Evolutionary conservation across 1,139 yeast genomes (phyloP), one percentile per base, ranked within the genome.

Genomic region (Spathaspora sp.): DNA sequence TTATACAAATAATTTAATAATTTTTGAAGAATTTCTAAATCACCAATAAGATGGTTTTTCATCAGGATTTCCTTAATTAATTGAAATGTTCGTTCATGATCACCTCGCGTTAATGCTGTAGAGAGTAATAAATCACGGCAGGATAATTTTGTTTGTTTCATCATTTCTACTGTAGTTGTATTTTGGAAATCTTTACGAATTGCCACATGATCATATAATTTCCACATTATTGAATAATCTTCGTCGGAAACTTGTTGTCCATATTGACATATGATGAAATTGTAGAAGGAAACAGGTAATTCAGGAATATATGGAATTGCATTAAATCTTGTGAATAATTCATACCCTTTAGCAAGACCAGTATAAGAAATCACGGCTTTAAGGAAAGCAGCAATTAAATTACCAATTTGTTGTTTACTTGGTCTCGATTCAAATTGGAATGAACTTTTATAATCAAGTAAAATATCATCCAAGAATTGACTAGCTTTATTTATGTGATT

Each of bases 401-500:
- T 25, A 1, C 75, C 64, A 13, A 74, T 55, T 44, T 63, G 59
- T 2, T 39, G 16, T 44, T 68, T 68, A 4, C 57, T 45, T 11
- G 65, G 60, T 37, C 49, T 52, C 6, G 38, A 46, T n/a, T 50
- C 49, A 15, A 47, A 48, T 11, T 45, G 44, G 39, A 59, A 53
- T 4, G 59, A 47, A 2, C 48, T 43, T 49, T 64, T 67, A 54
- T 60, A 72, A 42, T 70, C 70, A 0, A 58, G 41, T 42, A 74
- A 59, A 13, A 74, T 65, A 17, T 65, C 62, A 48, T 84, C 87
- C 55, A 86, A 65, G 46, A 84, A 74, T 51, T 76, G 72, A 0
- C 84, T 74, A 1, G 89, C 84, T 33, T 74, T 55, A 4, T 70
- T 66, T 38, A 72, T 54, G 52, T 82, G 78, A 39, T 74, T 75